Conservation (phyloP, 2,329 filamentous ascomycete species). For the Hypoxylon sp. region DNA sequence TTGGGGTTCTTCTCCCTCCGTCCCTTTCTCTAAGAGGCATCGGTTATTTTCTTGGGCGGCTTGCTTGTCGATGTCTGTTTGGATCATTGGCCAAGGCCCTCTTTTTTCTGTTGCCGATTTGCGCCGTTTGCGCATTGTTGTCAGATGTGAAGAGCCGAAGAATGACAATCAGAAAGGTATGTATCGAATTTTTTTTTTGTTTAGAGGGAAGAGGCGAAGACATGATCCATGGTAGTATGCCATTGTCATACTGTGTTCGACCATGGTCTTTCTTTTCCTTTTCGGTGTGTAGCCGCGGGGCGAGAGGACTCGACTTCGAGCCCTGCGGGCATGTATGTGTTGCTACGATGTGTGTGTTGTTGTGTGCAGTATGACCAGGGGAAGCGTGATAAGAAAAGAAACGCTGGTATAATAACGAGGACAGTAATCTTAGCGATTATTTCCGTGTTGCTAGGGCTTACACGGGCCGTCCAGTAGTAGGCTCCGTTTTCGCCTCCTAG, state of each 20-base stretch:
- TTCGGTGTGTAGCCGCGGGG: slow-evolving; percentile 44
- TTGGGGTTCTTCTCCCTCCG: slow-evolving; percentile 16
- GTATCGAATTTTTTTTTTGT: slow-evolving; percentile 4
- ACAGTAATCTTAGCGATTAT: slow-evolving; percentile 22
- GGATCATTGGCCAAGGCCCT: slow-evolving; percentile 35
- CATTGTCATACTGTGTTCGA: slow-evolving; percentile 41
- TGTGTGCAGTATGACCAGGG: slow-evolving; percentile 31
- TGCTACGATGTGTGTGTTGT: slow-evolving; percentile 13
- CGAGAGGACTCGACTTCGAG: slow-evolving; percentile 44
- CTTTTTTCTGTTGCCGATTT: slow-evolving; percentile 24
- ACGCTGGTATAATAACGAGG: slow-evolving; percentile 21
- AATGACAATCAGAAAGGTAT: slow-evolving; percentile 29
- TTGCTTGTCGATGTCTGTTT: slow-evolving; percentile 46
- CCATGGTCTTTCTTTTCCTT: slow-evolving; percentile 6
- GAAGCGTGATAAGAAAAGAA: slow-evolving; percentile 15
- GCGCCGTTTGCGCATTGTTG: slow-evolving; percentile 45
- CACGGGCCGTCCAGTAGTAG: slow-evolving; percentile 24
- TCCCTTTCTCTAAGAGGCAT: slow-evolving; percentile 17
- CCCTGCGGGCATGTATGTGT: slow-evolving; percentile 9
- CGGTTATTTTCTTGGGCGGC: slow-evolving; percentile 28
- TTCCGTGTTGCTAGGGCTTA: slow-evolving; percentile 28
- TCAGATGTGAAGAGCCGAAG: slow-evolving; percentile 45
- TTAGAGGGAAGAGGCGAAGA: slow-evolving; percentile 19
- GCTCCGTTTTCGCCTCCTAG: slow-evolving; percentile 31
- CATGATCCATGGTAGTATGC: slow-evolving; percentile 11